Conservation (phyloP, 2,329 filamentous ascomycete species). For the Beauveria sp. region DNA sequence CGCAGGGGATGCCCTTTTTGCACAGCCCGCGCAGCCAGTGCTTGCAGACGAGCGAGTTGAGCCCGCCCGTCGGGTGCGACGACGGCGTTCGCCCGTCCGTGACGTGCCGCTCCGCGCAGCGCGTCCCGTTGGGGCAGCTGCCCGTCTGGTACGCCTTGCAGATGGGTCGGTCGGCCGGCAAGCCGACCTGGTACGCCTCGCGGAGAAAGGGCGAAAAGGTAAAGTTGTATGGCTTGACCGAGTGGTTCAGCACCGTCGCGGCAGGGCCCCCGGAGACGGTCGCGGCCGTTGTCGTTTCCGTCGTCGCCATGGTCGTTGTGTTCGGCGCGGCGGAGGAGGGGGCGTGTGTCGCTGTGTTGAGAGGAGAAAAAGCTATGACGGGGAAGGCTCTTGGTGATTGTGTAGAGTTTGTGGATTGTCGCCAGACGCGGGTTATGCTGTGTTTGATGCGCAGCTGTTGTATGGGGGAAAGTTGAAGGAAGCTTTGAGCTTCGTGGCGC, state of each 20-base stretch:
- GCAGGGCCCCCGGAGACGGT: constrained; percentile 24
- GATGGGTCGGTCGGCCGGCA: constrained; percentile 68
- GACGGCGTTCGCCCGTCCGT: constrained; percentile 26
- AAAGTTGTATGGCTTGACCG: constrained; percentile 58
- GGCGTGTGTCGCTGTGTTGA: neutral
- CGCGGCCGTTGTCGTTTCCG: constrained; percentile 18
- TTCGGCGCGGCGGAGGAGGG: neutral
- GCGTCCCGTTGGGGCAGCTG: constrained; percentile 76
- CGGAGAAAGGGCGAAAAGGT: constrained; percentile 81
- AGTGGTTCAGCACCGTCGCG: constrained; percentile 48
- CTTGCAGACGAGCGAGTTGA: constrained; percentile 89
- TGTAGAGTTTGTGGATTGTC: neutral
- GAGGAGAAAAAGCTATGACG: neutral
- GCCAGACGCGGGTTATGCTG: neutral
- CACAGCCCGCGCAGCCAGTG: constrained; percentile 96
- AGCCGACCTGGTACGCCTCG: constrained; percentile 74
- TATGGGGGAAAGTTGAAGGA: neutral
- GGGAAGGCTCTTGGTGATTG: neutral
- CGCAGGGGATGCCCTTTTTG: constrained; percentile 95
- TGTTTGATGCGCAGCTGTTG: neutral
- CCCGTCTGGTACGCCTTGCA: constrained; percentile 83
- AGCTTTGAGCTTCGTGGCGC: neutral
- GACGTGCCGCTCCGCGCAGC: constrained; percentile 78
- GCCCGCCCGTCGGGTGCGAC: constrained; percentile 39
- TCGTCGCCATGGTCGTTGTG: constrained; percentile 20